Evolutionary conservation across 140 eudicot species (phyloP).

Genomic region (Flaveria floridana): DNA sequence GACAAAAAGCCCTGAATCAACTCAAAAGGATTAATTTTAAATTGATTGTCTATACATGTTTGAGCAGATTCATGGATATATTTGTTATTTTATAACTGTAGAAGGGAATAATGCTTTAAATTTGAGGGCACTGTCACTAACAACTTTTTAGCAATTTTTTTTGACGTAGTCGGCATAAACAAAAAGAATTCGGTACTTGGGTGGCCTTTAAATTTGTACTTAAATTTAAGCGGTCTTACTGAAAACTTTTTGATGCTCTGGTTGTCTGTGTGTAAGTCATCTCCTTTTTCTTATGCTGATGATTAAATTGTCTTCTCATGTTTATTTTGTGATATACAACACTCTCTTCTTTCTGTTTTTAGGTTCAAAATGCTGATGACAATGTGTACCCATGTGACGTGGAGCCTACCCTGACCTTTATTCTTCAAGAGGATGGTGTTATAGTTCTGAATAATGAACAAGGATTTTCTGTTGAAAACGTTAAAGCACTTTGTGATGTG

Average conservation of each 20-base stretch:
- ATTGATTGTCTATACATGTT: not conserved
- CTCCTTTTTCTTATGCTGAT: not conserved
- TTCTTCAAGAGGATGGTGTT: slow-evolving; percentile 68
- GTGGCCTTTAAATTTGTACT: not conserved
- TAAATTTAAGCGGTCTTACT: not conserved
- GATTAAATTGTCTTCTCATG: not conserved
- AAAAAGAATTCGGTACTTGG: not conserved
- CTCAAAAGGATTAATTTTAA: not conserved
- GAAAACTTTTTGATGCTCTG: not conserved
- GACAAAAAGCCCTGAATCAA: slow-evolving; percentile 1
- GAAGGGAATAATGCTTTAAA: not conserved
- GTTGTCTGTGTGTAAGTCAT: slow-evolving; percentile 4
- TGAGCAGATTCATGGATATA: not conserved
- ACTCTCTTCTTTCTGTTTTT: not conserved
- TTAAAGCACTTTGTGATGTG: slow-evolving; percentile 95
- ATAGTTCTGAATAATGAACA: slow-evolving; percentile 73
- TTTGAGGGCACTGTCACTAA: not conserved
- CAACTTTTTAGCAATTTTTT: not conserved
- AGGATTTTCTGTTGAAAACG: slow-evolving; percentile 76
- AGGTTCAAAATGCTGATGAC: slow-evolving; percentile 99
- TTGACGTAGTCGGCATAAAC: not conserved
- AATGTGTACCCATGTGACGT: slow-evolving; percentile 64
- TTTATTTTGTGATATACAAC: slow-evolving; percentile 14
- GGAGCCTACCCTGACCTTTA: slow-evolving; percentile 82
- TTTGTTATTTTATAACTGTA: not conserved